These are phyloP conservation scores for Aristolochia californica DNA, from an alignment of 164 flowering plant genomes.

Conservation along the genomic window DNA sequence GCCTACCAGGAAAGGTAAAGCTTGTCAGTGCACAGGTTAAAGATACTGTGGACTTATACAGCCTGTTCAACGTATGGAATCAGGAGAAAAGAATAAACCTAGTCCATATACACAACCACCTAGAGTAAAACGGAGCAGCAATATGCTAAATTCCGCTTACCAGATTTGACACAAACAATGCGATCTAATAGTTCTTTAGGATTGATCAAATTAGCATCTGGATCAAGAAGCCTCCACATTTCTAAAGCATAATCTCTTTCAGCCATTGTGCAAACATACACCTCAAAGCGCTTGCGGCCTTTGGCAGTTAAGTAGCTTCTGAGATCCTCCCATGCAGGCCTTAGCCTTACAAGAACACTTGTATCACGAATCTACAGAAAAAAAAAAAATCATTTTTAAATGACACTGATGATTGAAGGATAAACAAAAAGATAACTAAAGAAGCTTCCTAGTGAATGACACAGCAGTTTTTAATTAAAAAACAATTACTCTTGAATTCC, in stretches of 20 bases:
- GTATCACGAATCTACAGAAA: slow-evolving; percentile 82
- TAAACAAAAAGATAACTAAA: too few relatives aligned
- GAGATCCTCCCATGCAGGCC: slow-evolving; percentile 99
- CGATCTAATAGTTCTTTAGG: slow-evolving; percentile 65
- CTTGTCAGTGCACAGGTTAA: too few relatives aligned
- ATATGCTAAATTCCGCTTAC: slow-evolving; percentile 26
- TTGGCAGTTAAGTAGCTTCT: slow-evolving; percentile 90
- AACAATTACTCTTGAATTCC: too few relatives aligned
- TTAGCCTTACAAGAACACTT: slow-evolving; percentile 96
- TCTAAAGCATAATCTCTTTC: slow-evolving; percentile 99
- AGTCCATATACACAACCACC: background rate
- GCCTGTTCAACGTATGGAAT: too few relatives aligned
- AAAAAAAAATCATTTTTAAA: background rate
- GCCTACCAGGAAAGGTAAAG: slow-evolving; percentile 27
- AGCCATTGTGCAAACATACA: slow-evolving; percentile 99
- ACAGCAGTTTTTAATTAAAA: too few relatives aligned
- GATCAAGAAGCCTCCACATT: slow-evolving; percentile 99
- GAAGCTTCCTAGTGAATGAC: too few relatives aligned
- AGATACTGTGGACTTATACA: too few relatives aligned
- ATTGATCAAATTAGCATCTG: slow-evolving; percentile 79
- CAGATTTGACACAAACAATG: slow-evolving; percentile 93
- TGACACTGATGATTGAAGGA: too few relatives aligned
- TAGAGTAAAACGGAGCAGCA: too few relatives aligned
- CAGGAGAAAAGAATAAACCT: too few relatives aligned
- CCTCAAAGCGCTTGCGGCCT: slow-evolving; percentile 99